A percentile compares a stretch with the other conserved stretches of the same genome.
phyloP scores from a whole-genome alignment of 768 basidiomycete genomes.

The Rhodotorula paludigena region DNA sequence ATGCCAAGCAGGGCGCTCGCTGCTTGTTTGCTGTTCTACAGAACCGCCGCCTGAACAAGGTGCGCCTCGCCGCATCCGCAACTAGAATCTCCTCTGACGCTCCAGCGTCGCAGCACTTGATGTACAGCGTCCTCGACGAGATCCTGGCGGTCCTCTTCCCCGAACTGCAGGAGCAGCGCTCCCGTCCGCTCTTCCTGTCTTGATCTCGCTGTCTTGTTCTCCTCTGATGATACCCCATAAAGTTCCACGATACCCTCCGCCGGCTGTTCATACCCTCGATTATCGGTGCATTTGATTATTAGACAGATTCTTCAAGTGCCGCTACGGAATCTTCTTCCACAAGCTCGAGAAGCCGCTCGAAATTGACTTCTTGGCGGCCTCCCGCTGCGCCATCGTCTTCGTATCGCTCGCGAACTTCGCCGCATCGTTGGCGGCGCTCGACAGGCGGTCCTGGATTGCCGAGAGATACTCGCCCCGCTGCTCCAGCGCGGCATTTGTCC shows the following conservation, averaged over 20 bases:
- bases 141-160: conserved; percentile 30
- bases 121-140: conserved; percentile 41
- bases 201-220: neutral
- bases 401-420: conserved; percentile 35
- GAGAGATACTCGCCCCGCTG: conserved; percentile 39
- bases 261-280: too few relatives aligned
- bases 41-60: conserved; percentile 91
- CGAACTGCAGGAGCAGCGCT: conserved; percentile 8
- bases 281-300: neutral
- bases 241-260: too few relatives aligned
- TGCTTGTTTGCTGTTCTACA: conserved; percentile 90
- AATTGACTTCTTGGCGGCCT: conserved; percentile 17
- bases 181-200: conserved; percentile 15
- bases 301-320: too few relatives aligned
- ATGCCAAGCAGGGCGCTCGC: conserved; percentile 85
- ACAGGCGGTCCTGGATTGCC: conserved; percentile 38
- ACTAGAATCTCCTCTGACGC: neutral
- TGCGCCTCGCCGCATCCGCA: conserved; percentile 44
- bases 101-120: conserved; percentile 30
- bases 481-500: conserved; percentile 38
- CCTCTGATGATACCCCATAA: neutral
- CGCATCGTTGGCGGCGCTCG: conserved; percentile 26
- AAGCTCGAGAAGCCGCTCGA: conserved; percentile 1
- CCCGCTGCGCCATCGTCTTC: conserved; percentile 16
- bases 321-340: conserved; percentile 14